Conservation (phyloP, 768 basidiomycete species). For the Suillus luteus region DNA sequence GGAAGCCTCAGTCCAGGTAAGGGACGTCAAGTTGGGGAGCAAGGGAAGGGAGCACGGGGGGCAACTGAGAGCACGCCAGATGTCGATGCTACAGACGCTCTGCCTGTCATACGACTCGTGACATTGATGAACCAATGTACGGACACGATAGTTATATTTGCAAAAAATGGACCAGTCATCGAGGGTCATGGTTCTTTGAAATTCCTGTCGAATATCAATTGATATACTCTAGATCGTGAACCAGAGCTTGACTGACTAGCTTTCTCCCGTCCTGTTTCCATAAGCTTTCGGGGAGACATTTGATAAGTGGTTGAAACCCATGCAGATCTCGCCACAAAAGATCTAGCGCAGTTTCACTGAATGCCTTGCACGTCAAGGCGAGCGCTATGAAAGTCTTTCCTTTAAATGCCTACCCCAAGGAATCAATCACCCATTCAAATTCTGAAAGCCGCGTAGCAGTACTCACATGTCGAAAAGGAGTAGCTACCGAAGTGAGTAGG, state of each 20-base stretch:
- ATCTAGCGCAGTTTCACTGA: constrained; percentile 1
- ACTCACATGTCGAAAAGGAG: too few relatives aligned
- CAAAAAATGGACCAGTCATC: neutral
- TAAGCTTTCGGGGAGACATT: neutral
- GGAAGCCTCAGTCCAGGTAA: neutral
- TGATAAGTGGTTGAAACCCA: neutral
- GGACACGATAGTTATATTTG: constrained; percentile 13
- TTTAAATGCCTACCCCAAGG: too few relatives aligned
- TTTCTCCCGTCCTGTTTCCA: neutral
- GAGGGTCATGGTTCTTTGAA: neutral
- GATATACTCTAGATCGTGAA: neutral
- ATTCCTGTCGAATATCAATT: neutral
- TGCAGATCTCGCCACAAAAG: neutral
- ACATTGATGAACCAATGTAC: neutral
- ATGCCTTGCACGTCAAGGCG: constrained; percentile 6
- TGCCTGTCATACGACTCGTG: neutral
- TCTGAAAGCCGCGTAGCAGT: too few relatives aligned
- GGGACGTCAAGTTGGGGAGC: neutral
- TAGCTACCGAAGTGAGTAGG: too few relatives aligned
- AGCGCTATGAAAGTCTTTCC: neutral
- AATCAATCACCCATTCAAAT: too few relatives aligned
- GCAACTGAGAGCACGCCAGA: neutral
- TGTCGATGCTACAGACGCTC: neutral
- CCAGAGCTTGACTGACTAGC: neutral
- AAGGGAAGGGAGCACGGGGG: constrained; percentile 2